Base-by-base conservation (phyloP, 176 grass and related monocot species). In the Oropetium thomaeum region DNA sequence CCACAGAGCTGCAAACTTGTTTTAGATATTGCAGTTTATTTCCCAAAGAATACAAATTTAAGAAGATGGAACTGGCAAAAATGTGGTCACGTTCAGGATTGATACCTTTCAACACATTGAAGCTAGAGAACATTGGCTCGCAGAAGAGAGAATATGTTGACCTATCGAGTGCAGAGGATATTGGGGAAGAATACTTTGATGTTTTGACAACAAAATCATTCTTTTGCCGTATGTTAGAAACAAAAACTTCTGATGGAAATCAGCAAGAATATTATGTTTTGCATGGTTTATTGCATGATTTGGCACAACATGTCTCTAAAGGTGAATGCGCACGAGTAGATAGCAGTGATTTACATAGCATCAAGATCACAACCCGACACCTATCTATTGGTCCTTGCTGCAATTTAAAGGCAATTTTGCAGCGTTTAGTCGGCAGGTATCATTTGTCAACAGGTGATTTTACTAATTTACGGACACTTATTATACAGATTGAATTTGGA, bases 221-320 rank as follows among this genome's bases (percentile, higher is more conserved):
- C 42, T 71, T 71, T 53, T 33, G 0, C 19, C 3, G 10, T 16
- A 15, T 53, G 29, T 5, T 53, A 7, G 19, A 52, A 71, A 53
- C 2, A 34, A 30, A 71, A 3, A 10, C 45, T 53, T 70, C 4
- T 33, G 1, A 14, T 35, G 45, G 12, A 35, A 11, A 71, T 5
- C 9, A 34, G 45, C 32, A 71, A 35, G 68, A 53, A 53, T 53
- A 71, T 53, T 71, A 52, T 20, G 30, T 53, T 51, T 3, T 71
- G 17, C 68, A 71, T 53, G 7, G 2, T 35, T 53, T 53, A 27
- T 7, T 71, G 44, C 68, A 71, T 71, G 68, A 71, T 51, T 52
- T 49, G 10, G 68, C 68, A 35, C 17, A 34, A 0, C 8, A 22
- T 51, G 19, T 71, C 19, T 52, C 68, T 22, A 1, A 0, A 7